Evolutionary conservation across 2,329 filamentous ascomycete genomes (phyloP), one percentile per base, ranked within the genome.

Genomic region (Dactylonectria estremocensis): DNA sequence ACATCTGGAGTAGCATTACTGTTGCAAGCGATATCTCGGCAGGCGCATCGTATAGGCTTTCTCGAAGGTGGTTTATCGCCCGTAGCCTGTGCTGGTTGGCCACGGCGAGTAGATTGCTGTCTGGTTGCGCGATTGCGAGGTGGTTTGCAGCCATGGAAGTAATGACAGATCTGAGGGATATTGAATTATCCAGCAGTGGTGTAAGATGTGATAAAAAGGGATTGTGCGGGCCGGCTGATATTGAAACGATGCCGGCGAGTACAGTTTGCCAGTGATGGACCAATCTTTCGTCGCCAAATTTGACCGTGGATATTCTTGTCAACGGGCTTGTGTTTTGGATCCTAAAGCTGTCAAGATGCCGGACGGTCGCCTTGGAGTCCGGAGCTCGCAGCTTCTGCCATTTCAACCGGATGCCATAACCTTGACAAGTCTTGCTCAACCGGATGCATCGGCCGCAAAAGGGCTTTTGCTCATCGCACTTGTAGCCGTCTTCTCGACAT

Each of bases 391-490:
- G 16, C 5, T 14, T 43, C 40, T n/a, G 40, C 40, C 40, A 43
- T n/a, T n/a, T 43, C 16, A 43, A n/a, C 16, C 40, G 40, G 40
- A n/a, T 8, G 40, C 40, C 40, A 43, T 43, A 43, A 3, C 6
- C 16, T 28, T 28, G 24, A n/a, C 40, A 43, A 8, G 40, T 43
- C n/a, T 59, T 59, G 14, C 49, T 45, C n/a, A 59, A 45, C n/a
- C 56, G 56, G 9, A 59, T 14, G 22, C 56, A 59, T 5, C 56
- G 56, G 6, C 45, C 20, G 14, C 56, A 59, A 3, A 48, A 59
- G 16, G 56, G 56, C 31, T 59, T 59, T 20, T 59, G 37, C 18
- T 59, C 56, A 35, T 59, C 56, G 20, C 56, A 59, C 45, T 59
- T 59, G 56, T 59, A 59, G 31, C 56, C 56, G 18, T 59, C 56